Conservation (phyloP, 306 rosid species). For the Medicago arabica region DNA sequence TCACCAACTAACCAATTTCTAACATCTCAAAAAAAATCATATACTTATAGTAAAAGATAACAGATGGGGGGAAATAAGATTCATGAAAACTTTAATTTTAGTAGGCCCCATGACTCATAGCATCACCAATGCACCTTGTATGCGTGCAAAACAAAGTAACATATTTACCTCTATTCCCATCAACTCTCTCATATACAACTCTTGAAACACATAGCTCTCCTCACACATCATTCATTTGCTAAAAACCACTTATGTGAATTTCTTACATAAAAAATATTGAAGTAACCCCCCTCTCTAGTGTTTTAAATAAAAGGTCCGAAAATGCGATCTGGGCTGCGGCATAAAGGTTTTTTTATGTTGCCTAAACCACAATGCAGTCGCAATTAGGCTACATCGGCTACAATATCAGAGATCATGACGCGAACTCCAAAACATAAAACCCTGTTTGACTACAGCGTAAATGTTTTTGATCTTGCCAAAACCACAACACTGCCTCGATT, state of each 20-base stretch:
- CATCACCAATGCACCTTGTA: constrained; percentile 15
- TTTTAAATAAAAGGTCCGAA: too few relatives aligned
- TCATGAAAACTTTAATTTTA: background rate
- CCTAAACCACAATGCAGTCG: too few relatives aligned
- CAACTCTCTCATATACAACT: constrained; percentile 12
- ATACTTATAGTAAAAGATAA: background rate
- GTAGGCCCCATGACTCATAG: background rate
- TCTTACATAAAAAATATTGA: constrained; percentile 7
- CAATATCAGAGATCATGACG: too few relatives aligned
- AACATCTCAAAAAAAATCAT: background rate
- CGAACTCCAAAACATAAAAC: too few relatives aligned
- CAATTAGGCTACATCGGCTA: too few relatives aligned
- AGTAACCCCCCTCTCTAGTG: too few relatives aligned
- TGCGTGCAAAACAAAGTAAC: constrained; percentile 15
- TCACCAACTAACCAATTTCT: background rate
- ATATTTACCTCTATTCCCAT: background rate
- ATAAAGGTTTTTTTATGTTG: background rate
- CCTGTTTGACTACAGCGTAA: too few relatives aligned
- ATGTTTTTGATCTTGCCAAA: too few relatives aligned
- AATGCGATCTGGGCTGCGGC: too few relatives aligned
- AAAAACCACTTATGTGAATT: constrained; percentile 13
- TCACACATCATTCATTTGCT: background rate
- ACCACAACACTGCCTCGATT: too few relatives aligned
- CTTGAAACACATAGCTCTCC: background rate
- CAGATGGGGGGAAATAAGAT: background rate